Conservation (phyloP, 192 early-diverging fungal genomes). For the Coemansia guatemalensis region DNA sequence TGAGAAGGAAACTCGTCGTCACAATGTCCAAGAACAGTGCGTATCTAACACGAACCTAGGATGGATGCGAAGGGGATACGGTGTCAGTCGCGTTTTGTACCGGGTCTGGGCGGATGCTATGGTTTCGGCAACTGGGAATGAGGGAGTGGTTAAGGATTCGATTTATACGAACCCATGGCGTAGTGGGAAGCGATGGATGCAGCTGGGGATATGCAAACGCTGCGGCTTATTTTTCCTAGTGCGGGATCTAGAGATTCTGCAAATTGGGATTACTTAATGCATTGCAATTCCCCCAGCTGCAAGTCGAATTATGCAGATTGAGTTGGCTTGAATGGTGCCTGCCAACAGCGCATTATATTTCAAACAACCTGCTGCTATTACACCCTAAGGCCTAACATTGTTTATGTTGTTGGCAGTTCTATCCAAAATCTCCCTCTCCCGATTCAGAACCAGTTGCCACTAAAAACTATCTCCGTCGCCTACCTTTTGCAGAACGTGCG, state of each 20-base stretch:
- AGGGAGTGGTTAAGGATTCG: neutral
- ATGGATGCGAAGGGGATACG: constrained; percentile 1
- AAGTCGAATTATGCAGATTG: neutral
- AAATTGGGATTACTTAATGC: neutral
- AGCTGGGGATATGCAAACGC: neutral
- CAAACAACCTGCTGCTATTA: neutral
- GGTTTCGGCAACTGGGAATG: constrained; percentile 1
- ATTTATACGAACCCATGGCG: neutral
- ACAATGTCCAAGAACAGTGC: constrained; percentile 49
- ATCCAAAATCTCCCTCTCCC: neutral
- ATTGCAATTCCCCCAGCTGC: neutral
- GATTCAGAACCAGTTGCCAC: neutral
- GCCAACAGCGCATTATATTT: neutral
- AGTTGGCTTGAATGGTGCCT: neutral
- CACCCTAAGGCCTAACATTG: neutral
- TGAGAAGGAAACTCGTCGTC: constrained; percentile 16
- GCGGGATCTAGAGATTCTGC: neutral
- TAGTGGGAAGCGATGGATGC: neutral
- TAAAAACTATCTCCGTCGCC: neutral
- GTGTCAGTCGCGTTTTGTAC: neutral
- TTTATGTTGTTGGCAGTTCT: neutral
- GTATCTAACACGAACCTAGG: constrained; percentile 27
- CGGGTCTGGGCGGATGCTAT: constrained; percentile 3
- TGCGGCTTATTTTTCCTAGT: neutral
- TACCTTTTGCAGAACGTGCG: neutral